Conservation (phyloP, 2,329 filamentous ascomycete species). For the Diaporthe citrichinensis region DNA sequence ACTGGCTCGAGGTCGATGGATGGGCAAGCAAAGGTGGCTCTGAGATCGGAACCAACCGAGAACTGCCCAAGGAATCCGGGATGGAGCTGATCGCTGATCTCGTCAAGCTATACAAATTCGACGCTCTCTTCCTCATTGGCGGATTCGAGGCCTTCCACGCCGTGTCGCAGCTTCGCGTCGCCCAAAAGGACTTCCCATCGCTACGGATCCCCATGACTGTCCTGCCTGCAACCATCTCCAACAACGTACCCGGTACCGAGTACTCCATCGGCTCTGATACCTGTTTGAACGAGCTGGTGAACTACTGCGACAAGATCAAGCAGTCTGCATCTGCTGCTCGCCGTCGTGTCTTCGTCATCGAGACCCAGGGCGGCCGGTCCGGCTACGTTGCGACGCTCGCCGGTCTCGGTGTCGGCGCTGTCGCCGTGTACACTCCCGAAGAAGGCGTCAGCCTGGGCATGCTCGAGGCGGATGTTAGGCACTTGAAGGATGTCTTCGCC, state of each 20-base stretch:
- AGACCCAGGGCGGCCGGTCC: conserved; percentile 95
- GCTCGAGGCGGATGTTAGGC: conserved; percentile 90
- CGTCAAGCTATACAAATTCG: conserved; percentile 89
- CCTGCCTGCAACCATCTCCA: conserved; percentile 96
- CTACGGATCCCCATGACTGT: conserved; percentile 94
- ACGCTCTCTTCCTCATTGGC: conserved; percentile 91
- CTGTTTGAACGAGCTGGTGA: conserved; percentile 93
- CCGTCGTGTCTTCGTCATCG: conserved; percentile 95
- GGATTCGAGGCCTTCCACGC: conserved; percentile 98
- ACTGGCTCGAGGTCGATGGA: conserved; percentile 93
- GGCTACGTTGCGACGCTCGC: conserved; percentile 94
- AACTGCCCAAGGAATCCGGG: conserved; percentile 87
- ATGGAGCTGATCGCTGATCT: conserved; percentile 86
- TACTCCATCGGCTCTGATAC: conserved; percentile 98
- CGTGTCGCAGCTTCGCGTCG: conserved; percentile 87
- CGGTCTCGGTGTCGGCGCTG: conserved; percentile 90
- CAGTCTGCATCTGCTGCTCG: conserved; percentile 96
- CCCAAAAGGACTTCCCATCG: conserved; percentile 81
- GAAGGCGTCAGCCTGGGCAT: conserved; percentile 95
- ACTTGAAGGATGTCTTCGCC: conserved; percentile 87
- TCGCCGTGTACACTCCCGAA: conserved; percentile 96
- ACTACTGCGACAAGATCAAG: conserved; percentile 97
- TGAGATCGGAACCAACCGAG: conserved; percentile 97
- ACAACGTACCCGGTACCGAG: conserved; percentile 98
- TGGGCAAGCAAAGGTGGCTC: conserved; percentile 98